phyloP scores from a whole-genome alignment of 2,329 filamentous ascomycete genomes.

The Xylariaceae sp. region DNA sequence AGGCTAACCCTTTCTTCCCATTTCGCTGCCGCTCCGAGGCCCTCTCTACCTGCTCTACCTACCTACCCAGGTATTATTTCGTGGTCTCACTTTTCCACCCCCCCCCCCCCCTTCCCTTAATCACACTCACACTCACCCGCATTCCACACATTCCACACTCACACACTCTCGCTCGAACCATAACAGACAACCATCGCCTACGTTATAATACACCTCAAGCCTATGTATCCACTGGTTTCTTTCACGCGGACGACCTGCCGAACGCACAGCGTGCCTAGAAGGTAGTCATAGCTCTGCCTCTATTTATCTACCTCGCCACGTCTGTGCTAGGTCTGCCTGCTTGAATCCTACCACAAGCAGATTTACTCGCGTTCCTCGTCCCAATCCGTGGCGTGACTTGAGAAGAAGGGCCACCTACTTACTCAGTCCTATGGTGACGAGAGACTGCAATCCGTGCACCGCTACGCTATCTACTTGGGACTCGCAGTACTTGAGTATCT shows the following conservation, averaged over 20 bases:
- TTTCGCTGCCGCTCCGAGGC: conserved; percentile 16
- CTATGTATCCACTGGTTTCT: conserved; percentile 1
- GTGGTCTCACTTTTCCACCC: conserved; percentile 22
- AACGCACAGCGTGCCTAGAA: conserved; percentile 1
- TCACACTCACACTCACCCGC: conserved; percentile 6
- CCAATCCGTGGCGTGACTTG: conserved; percentile 12
- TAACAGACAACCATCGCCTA: conserved; percentile 3
- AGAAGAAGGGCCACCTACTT: neutral
- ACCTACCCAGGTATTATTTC: too few species aligned
- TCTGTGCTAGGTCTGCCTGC: conserved; percentile 7
- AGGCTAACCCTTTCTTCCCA: conserved; percentile 10
- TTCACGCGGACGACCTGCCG: conserved; percentile 5
- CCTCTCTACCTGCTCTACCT: neutral
- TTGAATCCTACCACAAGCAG: neutral
- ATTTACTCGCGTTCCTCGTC: conserved; percentile 9
- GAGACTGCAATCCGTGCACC: conserved; percentile 2
- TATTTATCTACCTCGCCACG: conserved; percentile 1
- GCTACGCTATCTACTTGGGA: neutral
- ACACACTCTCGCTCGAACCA: conserved; percentile 2
- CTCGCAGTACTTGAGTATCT: conserved; percentile 1
- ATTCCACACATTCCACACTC: neutral
- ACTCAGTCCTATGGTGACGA: conserved; percentile 7
- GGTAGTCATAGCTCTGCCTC: conserved; percentile 4
- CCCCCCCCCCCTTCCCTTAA: conserved; percentile 19
- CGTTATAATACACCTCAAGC: neutral